phyloP scores from a whole-genome alignment of 2,329 filamentous ascomycete species.

The Cladosporium sphaerospermum region DNA sequence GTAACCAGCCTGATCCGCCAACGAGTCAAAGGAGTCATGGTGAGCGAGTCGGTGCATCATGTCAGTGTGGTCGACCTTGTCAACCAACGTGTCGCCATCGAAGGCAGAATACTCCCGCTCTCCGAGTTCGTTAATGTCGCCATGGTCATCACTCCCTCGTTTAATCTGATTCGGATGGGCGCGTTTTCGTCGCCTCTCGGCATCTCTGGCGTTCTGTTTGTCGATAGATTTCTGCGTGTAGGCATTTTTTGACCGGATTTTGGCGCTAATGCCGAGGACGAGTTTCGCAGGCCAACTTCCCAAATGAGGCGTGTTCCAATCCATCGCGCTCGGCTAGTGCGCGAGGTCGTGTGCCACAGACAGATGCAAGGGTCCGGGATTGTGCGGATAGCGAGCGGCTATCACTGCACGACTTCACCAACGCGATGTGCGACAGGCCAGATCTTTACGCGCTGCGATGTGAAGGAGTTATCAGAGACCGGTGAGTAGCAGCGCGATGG shows the following conservation, averaged over 20 bases:
- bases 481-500: neutral
- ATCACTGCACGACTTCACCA: too few species aligned
- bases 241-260: constrained; percentile 24
- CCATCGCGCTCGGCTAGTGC: constrained; percentile 17
- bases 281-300: constrained; percentile 25
- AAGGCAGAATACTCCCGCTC: constrained; percentile 29
- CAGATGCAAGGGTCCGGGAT: too few species aligned
- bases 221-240: constrained; percentile 25
- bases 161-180: constrained; percentile 4
- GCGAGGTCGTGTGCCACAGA: too few species aligned
- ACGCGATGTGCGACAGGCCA: too few species aligned
- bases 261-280: constrained; percentile 22
- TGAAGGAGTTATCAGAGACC: neutral
- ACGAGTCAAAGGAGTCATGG: constrained; percentile 31
- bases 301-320: constrained; percentile 22
- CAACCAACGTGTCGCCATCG: constrained; percentile 17
- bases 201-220: constrained; percentile 21
- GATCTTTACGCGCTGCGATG: too few species aligned
- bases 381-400: too few species aligned
- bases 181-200: constrained; percentile 11
- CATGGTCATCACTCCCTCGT: constrained; percentile 7
- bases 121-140: constrained; percentile 27
- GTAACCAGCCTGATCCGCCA: constrained; percentile 21
- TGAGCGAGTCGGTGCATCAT: constrained; percentile 34
- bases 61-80: constrained; percentile 30